Base-by-base conservation (phyloP, 257 asterid genomes). In the Nicotiana sylvestris region DNA sequence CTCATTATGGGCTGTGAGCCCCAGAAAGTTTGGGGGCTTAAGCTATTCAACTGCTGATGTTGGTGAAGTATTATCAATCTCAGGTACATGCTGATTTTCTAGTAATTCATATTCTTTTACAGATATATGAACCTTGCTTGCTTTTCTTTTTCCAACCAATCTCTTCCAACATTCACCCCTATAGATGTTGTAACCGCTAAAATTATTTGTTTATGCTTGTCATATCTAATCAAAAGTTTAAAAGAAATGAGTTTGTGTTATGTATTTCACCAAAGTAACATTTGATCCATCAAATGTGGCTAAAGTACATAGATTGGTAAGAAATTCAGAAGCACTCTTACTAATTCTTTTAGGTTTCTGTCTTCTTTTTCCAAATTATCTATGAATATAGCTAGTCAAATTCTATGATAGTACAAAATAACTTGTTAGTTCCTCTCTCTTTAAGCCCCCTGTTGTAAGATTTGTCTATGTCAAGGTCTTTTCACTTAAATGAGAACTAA, bases 1-100 rank as follows among this genome's bases (percentile, higher is more conserved):
- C 85, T 90, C 99, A 15, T 82, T 95, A 81, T 95, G 99, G 99
- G 94, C 99, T 21, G 97, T 88, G 69, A 95, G 95, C 84, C 91
- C 99, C 46, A 88, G 66, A 83, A 92, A 86, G 86, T 86, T 90
- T 7, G 97, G 96, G 64, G 98, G 99, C 21, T 87, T 95, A 82
- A 87, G 92, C 80, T 91, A 85, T 80, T 85, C 88, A 83, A 89
- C 98, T 35, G 78, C 92, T 55, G 91, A 87, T 83, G 96, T 95
- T 61, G 98, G 98, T 86, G 89, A 81, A 88, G 92, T 95, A 87
- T 91, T 95, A 76, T 84, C 98, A 30, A 88, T 95, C 80, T 76
- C 98, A 81, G 98, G 98, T 95, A 82, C 77, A 79, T 29, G 2
- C 6, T 0, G 7, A 74, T 49, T 74, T 49, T 49, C 27, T 27